Evolutionary conservation across 352 stramenopile species (phyloP), one percentile per base, ranked within the genome.

Genomic region (Phytophthora pinifolia): DNA sequence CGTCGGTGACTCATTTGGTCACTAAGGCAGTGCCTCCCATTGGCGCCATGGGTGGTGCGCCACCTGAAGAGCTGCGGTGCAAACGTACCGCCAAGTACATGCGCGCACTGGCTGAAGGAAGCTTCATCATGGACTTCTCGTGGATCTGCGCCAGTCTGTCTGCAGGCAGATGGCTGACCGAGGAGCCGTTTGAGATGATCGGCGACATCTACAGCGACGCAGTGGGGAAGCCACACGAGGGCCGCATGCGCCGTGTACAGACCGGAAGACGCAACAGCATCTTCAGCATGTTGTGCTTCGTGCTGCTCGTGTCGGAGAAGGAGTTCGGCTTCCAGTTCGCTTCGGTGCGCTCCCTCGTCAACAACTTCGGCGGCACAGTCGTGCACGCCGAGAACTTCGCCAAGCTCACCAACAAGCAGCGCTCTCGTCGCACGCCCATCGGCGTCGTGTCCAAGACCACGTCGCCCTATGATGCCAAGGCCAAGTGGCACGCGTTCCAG

Each of bases 61-160:
- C 47, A 3, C 15, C 50, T 0, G 13, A 62, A 22, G 56, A 72
- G 8, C 46, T 77, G 29, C 81, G 83, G 22, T 95, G 86, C 52
- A 88, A 89, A 46, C 82, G 86, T 18, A 95, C 82, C 0, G 78
- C 78, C 52, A 94, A 92, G 67, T 93, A 92, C 67, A 92, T 95
- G 86, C 80, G 80, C 15, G 86, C 78, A 6, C 59, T 95, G 15
- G 80, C 83, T 1, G 77, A 93, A 59, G 81, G 81, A 7, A 74
- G 49, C 25, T 92, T 77, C 39, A 69, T 95, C 7, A 76, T 95
- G 46, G 82, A 94, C 39, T 79, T 89, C 48, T 67, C 68, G 37
- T 95, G 86, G 86, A 62, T 94, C 29, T 54, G 70, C n/a, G 78
- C 76, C 7, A 92, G 82, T 69, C 53, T 88, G 4, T 54, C 67